Evolutionary conservation across 2,329 filamentous ascomycete species (phyloP), one percentile per base, ranked within the genome.

Genomic region (Aspergillus sp.): DNA sequence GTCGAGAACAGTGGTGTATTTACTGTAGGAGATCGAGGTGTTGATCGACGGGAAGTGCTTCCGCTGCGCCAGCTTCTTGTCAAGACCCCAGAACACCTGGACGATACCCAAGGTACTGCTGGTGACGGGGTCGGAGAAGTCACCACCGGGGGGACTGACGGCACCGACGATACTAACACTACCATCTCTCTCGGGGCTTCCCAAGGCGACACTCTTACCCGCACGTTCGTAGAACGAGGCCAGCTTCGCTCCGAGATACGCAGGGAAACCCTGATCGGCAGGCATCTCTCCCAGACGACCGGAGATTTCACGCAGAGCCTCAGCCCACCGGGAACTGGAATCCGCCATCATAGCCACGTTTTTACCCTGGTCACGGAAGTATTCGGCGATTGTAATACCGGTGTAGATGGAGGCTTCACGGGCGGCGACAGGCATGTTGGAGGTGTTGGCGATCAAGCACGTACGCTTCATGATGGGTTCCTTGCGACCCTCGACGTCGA

Each of bases 391-490:
- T 0, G 90, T 95, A 60, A 96, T 96, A 69, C 85, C 94, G 3
- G 94, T 99, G 77, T 99, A 99, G 71, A 99, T 99, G 60, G 94
- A 99, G 52, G 94, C 94, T 76, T 99, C 94, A 78, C 94, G 90
- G 56, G 94, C 94, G 59, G 94, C 94, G 68, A 99, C 94, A 57
- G 94, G 94, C 94, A 99, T 99, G 82, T 99, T 99, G 65, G 94
- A 99, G 41, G 94, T 99, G 78, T 99, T 99, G 73, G 94, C 94
- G 70, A 99, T 97, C 56, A 99, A 82, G 19, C 91, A 95, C 14
- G 94, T 99, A 73, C 94, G 93, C 85, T 99, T 99, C 94, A 99
- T 99, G 80, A 99, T 99, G 63, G 93, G 92, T 73, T 99, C 94
- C 76, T 93, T 88, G 70, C 93, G 90, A 65, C 94, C 94, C 41